Percentiles rank a stretch among this genome's conserved stretches.
Evolutionary conservation across 2,329 filamentous ascomycete species (phyloP).

Genomic region (Xylariales sp.): DNA sequence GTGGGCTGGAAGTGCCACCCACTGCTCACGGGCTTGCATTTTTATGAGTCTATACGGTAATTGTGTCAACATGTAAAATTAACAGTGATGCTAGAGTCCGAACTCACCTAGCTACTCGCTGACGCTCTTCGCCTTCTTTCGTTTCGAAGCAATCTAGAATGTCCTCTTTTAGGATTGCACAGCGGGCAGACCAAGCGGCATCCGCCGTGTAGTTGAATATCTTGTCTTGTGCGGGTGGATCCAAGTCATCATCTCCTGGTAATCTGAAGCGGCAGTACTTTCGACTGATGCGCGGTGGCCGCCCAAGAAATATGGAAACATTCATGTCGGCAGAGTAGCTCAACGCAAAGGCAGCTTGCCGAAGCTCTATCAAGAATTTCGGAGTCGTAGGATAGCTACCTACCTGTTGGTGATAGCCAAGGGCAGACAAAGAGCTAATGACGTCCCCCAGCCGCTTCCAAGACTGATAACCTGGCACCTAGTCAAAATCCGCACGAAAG

Average conservation of each 20-base stretch:
- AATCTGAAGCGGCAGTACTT: constrained; percentile 34
- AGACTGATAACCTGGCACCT: constrained; percentile 34
- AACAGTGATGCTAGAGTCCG: too few species aligned
- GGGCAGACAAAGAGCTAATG: constrained; percentile 38
- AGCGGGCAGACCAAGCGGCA: constrained; percentile 24
- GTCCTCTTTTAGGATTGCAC: constrained; percentile 26
- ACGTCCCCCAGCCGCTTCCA: constrained; percentile 43
- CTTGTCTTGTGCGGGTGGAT: constrained; percentile 3
- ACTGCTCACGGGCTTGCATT: constrained; percentile 18
- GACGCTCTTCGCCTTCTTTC: constrained; percentile 8
- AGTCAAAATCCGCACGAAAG: not conserved
- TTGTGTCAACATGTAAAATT: constrained; percentile 5
- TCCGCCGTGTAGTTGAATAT: constrained; percentile 14
- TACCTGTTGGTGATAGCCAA: constrained; percentile 40
- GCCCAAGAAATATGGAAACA: constrained; percentile 43
- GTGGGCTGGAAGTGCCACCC: constrained; percentile 19
- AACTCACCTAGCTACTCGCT: not conserved
- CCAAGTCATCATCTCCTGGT: constrained; percentile 13
- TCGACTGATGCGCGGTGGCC: constrained; percentile 40
- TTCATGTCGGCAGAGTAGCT: constrained; percentile 42
- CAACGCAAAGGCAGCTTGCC: constrained; percentile 33
- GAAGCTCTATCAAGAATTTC: constrained; percentile 34
- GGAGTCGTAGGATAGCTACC: constrained; percentile 24
- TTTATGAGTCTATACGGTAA: constrained; percentile 12
- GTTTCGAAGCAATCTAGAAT: constrained; percentile 23